Base-by-base conservation (phyloP, 2,329 filamentous ascomycete species). In the Triangularia setosa region DNA sequence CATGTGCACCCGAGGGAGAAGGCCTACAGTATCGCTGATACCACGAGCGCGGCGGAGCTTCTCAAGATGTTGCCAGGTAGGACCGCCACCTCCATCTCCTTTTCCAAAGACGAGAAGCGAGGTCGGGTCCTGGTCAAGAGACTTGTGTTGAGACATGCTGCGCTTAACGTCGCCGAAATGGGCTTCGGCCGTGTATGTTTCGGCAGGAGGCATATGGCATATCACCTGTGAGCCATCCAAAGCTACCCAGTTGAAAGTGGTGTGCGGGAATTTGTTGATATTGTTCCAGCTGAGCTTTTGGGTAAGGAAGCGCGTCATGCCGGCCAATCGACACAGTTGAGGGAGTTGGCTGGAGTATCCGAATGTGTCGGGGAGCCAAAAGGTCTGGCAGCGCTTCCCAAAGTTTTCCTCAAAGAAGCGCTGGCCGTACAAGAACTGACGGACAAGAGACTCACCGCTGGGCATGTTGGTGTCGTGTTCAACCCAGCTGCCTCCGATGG, bases 231-330 rank as follows among this genome's bases (percentile, higher is more conserved):
- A 96, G 64, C 95, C 94, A 75, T 99, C 95, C 14, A 97, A 86
- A 12, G 93, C 87, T 30, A 99, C 93, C 95, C 95, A 99, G 77
- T 97, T 97, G 83, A 99, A 99, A 0, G 95, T 98, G 5, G 95
- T 98, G 75, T 98, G 95, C 0, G 95, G 95, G 79, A 98, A 99
- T 74, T 91, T 96, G 80, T 98, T 98, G 84, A 98, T 98, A 76
- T 98, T 98, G 81, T 98, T 98, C 95, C 95, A 99, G 81, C 94
- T 98, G 65, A 99, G 83, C 80, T 99, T 99, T 77, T 99, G 95
- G 0, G 95, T 99, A 73, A 99, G 90, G 81, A 99, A 99, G 33
- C 94, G 87, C 64, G 87, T 91, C 95, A 99, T 98, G 21, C 93
- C 94, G n/a, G 95, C 91, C 27, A 97, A 81, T 3, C 94, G 90